Base-by-base conservation (phyloP, 2,329 filamentous ascomycete genomes). In the Pseudophaeomoniella oleicola region DNA sequence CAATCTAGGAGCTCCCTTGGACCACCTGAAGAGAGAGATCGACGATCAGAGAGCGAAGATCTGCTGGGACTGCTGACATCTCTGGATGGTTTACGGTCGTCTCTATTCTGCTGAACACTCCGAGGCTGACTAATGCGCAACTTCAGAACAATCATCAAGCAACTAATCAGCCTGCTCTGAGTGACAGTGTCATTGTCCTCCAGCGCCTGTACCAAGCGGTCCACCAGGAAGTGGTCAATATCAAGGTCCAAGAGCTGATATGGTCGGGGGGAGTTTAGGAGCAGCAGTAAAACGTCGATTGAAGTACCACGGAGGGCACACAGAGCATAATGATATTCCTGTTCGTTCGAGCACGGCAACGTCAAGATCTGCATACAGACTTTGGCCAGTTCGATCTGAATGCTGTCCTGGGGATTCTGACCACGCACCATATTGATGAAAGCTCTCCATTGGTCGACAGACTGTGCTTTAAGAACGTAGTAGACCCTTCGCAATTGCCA, bases 1-100 rank as follows among this genome's bases (percentile, higher is more conserved):
- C 84, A 93, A 43, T 82, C 69, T n/a, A 98, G 59, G 22, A 78
- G 64, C 12, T 27, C 22, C 22, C n/a, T 27, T 6, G 22, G 22
- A 27, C 9, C 22, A 27, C 9, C 9, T 6, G 22, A 27, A 27
- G 22, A n/a, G 9, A 9, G 6, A 9, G 22, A n/a, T 9, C 22
- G 22, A 27, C 9, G n/a, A 6, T 27, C 22, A 27, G 22, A 27
- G 9, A 27, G n/a, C 6, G 22, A 27, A 27, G 22, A 6, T 27
- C 22, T 27, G 22, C 6, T 27, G 6, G 22, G n/a, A 27, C 22
- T n/a, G 22, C 22, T n/a, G 22, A 27, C n/a, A 27, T 27, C 22
- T n/a, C n/a, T 27, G 9, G 22, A 27, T 9, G 9, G 9, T 27
- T n/a, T 6, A 6, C 22, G 22, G n/a, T 27, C 22, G 9, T 27